Percentiles rank a stretch among this genome's conserved stretches.
These are phyloP conservation scores for Botrytis tulipae DNA, from an alignment of 2,329 filamentous ascomycete species.

Conservation along the genomic window DNA sequence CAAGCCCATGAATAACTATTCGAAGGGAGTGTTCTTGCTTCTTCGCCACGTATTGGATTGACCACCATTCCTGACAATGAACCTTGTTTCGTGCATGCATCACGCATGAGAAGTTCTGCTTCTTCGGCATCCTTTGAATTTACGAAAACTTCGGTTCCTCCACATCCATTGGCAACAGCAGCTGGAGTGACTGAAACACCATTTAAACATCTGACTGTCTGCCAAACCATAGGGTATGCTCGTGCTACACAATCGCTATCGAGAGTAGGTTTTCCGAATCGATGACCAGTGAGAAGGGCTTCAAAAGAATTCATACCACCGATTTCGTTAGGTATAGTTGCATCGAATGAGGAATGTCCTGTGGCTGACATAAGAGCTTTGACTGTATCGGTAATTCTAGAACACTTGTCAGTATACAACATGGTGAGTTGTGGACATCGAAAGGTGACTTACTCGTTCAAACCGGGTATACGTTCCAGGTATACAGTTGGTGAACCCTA, in stretches of 20 bases:
- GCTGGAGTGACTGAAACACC: constrained; percentile 33
- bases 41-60: constrained; percentile 32
- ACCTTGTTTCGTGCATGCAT: constrained; percentile 33
- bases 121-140: constrained; percentile 29
- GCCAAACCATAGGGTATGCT: constrained; percentile 37
- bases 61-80: constrained; percentile 35
- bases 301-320: constrained; percentile 59
- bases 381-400: constrained; percentile 35
- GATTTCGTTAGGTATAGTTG: constrained; percentile 63
- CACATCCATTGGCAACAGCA: constrained; percentile 32
- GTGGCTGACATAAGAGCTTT: constrained; percentile 30
- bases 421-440: neutral
- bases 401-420: neutral
- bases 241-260: constrained; percentile 37
- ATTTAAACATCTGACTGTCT: constrained; percentile 36
- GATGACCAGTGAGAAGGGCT: constrained; percentile 33
- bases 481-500: constrained; percentile 38
- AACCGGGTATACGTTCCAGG: constrained; percentile 35
- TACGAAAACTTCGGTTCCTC: constrained; percentile 30
- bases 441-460: constrained; percentile 31
- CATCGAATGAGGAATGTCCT: constrained; percentile 40
- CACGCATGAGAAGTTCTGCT: constrained; percentile 35
- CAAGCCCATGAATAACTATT: constrained; percentile 41
- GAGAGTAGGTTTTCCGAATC: constrained; percentile 32
- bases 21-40: constrained; percentile 34